These are phyloP conservation scores for Colletotrichum sp. DNA, from an alignment of 2,329 filamentous ascomycete genomes.

Conservation along the genomic window DNA sequence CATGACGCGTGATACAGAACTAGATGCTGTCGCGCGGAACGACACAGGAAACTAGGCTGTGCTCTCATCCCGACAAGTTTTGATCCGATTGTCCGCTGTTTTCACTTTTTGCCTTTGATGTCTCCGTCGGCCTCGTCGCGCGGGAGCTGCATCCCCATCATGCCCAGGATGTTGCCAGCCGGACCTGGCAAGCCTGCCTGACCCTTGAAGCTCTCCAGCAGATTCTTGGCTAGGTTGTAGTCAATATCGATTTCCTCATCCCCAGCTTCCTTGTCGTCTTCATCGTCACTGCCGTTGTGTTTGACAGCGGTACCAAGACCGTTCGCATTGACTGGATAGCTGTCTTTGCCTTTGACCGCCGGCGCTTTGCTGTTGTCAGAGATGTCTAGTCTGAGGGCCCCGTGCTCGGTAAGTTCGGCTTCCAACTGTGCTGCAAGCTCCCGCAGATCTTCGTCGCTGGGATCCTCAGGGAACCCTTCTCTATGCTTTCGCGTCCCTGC, in stretches of 20 bases:
- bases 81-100: neutral
- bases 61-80: neutral
- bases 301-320: neutral
- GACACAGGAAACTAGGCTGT: neutral
- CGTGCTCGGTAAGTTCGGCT: slow-evolving; percentile 71
- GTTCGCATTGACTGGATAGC: neutral
- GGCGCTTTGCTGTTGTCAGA: slow-evolving; percentile 32
- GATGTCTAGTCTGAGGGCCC: slow-evolving; percentile 64
- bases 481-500: slow-evolving; percentile 33
- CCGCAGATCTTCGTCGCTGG: slow-evolving; percentile 60
- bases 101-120: slow-evolving; percentile 21
- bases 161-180: slow-evolving; percentile 82
- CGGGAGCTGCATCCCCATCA: slow-evolving; percentile 85
- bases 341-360: slow-evolving; percentile 26
- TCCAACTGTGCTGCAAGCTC: slow-evolving; percentile 75
- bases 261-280: slow-evolving; percentile 54
- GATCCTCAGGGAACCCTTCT: slow-evolving; percentile 41
- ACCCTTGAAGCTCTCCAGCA: slow-evolving; percentile 91
- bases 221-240: slow-evolving; percentile 86
- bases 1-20: neutral
- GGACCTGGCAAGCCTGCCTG: slow-evolving; percentile 88
- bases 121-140: slow-evolving; percentile 72
- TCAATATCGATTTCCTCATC: slow-evolving; percentile 75
- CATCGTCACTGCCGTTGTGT: slow-evolving; percentile 25
- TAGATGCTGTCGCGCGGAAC: neutral